phyloP scores from a whole-genome alignment of 2,329 filamentous ascomycete genomes.

The Fusarium dimerum region DNA sequence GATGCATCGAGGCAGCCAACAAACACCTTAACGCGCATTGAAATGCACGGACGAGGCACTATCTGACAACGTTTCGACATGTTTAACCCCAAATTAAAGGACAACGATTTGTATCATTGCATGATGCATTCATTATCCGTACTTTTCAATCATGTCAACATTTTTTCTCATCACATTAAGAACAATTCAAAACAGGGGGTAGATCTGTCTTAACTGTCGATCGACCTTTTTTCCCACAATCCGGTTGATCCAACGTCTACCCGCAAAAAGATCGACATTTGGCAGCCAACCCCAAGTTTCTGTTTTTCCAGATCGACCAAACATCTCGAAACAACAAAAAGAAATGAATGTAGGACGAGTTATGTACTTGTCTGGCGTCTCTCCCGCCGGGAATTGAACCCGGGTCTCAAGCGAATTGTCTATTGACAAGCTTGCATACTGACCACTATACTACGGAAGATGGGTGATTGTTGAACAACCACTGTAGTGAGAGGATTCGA shows the following conservation, averaged over 20 bases:
- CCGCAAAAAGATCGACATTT: neutral
- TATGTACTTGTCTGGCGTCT: conserved; percentile 22
- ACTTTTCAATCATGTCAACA: too few relatives aligned
- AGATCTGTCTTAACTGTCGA: neutral
- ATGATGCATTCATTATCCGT: too few relatives aligned
- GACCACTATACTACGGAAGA: conserved; percentile 39
- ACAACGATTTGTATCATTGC: too few relatives aligned
- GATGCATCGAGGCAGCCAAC: too few relatives aligned
- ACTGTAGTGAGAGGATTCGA: conserved; percentile 10
- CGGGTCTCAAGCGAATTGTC: conserved; percentile 27
- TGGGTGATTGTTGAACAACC: conserved; percentile 12
- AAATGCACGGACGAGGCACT: too few relatives aligned
- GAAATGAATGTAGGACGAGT: conserved; percentile 13
- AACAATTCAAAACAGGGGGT: neutral
- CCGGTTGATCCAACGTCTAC: neutral
- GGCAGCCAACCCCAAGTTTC: neutral
- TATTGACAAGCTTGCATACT: conserved; percentile 33
- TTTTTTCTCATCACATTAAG: neutral
- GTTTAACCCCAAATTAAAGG: too few relatives aligned
- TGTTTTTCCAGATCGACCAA: neutral
- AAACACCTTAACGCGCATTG: too few relatives aligned
- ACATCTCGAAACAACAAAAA: neutral
- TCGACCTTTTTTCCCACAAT: neutral
- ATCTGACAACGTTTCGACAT: too few relatives aligned
- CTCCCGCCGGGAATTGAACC: conserved; percentile 33